A percentile compares a stretch with the other conserved stretches of the same genome.
These are phyloP conservation scores for Vaccinium vitisidaea DNA, from an alignment of 148 eudicot genomes.

Conservation along the genomic window DNA sequence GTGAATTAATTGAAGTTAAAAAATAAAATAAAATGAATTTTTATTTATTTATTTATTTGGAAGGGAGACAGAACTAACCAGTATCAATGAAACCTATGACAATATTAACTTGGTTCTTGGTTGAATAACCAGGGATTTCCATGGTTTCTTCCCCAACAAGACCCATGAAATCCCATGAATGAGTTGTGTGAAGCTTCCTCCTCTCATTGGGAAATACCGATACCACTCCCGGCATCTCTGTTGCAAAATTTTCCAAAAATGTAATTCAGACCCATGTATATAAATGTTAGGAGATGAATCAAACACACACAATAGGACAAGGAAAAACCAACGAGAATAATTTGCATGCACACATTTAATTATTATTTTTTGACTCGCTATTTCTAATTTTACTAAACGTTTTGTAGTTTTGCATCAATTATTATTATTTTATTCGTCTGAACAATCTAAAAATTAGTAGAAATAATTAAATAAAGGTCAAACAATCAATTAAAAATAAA, in stretches of 20 bases:
- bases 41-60: background rate
- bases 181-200: slow-evolving; percentile 54
- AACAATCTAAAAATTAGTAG: no score
- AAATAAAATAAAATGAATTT: background rate
- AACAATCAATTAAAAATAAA: no score
- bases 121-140: slow-evolving; percentile 54
- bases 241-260: no score
- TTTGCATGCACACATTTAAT: background rate
- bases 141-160: slow-evolving; percentile 48
- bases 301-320: background rate
- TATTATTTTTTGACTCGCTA: background rate
- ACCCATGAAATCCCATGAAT: slow-evolving; percentile 65
- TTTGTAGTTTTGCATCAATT: no score
- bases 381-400: background rate
- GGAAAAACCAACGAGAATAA: background rate
- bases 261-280: background rate
- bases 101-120: slow-evolving; percentile 57
- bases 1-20: background rate
- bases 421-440: no score
- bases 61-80: slow-evolving; percentile 28
- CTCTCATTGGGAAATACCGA: slow-evolving; percentile 45
- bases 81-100: slow-evolving; percentile 55
- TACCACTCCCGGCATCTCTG: slow-evolving; percentile 59
- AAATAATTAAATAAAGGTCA: no score
- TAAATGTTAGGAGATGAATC: background rate